phyloP scores from a whole-genome alignment of 345 rosid species.

The Melastoma malabathricum region DNA sequence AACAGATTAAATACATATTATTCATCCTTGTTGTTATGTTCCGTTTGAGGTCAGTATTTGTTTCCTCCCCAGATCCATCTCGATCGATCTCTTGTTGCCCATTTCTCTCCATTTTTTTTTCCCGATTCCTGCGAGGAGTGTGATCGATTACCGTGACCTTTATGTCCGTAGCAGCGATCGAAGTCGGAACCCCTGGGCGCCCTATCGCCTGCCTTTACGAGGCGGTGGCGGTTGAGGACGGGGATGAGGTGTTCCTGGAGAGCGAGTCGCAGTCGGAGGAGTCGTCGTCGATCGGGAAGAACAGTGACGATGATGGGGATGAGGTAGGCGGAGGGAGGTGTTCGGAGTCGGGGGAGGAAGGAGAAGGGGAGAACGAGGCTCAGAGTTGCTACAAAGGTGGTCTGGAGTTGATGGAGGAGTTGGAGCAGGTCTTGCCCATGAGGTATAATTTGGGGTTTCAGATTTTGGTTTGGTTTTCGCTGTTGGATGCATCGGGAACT shows the following conservation, averaged over 20 bases:
- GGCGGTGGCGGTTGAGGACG: constrained; percentile 11
- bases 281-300: constrained; percentile 44
- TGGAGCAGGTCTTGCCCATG: constrained; percentile 49
- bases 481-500: too few relatives aligned
- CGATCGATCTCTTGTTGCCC: too few relatives aligned
- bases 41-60: too few relatives aligned
- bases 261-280: constrained; percentile 10
- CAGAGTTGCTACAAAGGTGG: constrained; percentile 45
- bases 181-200: neutral
- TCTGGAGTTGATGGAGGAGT: constrained; percentile 39
- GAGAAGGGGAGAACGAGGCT: constrained; percentile 34
- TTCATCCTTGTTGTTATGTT: too few relatives aligned
- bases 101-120: too few relatives aligned
- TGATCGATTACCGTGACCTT: too few relatives aligned
- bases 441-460: constrained; percentile 21
- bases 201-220: neutral
- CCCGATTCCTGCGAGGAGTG: too few relatives aligned
- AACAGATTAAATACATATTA: too few relatives aligned
- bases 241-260: constrained; percentile 5
- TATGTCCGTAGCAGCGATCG: neutral
- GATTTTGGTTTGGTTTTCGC: too few relatives aligned
- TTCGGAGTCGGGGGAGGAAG: constrained; percentile 25
- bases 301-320: constrained; percentile 29
- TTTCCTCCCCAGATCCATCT: too few relatives aligned
- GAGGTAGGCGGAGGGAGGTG: neutral